These are phyloP conservation scores for Spirogloea muscicola DNA, from an alignment of 139 green algal genomes.

Conservation along the genomic window DNA sequence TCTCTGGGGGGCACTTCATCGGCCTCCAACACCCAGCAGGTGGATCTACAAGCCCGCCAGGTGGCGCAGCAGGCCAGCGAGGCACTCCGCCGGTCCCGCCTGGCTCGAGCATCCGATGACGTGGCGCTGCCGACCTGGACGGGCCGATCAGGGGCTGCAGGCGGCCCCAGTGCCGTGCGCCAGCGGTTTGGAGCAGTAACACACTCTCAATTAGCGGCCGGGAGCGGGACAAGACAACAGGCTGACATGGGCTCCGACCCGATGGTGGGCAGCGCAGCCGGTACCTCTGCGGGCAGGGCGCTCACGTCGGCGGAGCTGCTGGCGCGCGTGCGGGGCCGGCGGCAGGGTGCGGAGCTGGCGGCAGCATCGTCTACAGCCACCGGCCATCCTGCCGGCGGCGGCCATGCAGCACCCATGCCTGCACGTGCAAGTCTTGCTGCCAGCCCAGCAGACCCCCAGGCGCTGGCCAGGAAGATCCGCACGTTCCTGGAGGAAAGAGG, in stretches of 20 bases:
- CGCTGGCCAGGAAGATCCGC: too few species aligned
- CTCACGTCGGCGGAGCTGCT: conserved; percentile 12
- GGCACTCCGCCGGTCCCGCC: conserved; percentile 62
- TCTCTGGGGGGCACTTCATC: conserved; percentile 62
- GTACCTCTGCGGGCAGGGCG: not conserved
- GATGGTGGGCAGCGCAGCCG: not conserved
- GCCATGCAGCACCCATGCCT: too few species aligned
- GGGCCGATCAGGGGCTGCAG: conserved; percentile 64
- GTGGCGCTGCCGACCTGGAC: conserved; percentile 85
- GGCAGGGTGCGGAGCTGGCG: not conserved
- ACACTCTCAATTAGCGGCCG: not conserved
- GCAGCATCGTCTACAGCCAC: too few species aligned
- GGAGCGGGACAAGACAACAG: not conserved
- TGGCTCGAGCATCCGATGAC: conserved; percentile 24
- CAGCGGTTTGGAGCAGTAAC: conserved; percentile 7
- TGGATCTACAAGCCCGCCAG: conserved; percentile 59
- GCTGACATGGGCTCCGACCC: not conserved
- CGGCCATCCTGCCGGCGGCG: too few species aligned
- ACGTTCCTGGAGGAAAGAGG: too few species aligned
- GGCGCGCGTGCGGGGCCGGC: conserved; percentile 12
- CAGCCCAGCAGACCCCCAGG: too few species aligned
- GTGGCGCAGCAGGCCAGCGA: conserved; percentile 58
- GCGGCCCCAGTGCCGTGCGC: conserved; percentile 39
- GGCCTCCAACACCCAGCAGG: too few species aligned
- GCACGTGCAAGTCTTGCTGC: too few species aligned